Percentiles rank a stretch among this genome's conserved stretches.
These are phyloP conservation scores for Casuarina equisetifolia DNA, from an alignment of 306 rosid genomes.

Conservation along the genomic window DNA sequence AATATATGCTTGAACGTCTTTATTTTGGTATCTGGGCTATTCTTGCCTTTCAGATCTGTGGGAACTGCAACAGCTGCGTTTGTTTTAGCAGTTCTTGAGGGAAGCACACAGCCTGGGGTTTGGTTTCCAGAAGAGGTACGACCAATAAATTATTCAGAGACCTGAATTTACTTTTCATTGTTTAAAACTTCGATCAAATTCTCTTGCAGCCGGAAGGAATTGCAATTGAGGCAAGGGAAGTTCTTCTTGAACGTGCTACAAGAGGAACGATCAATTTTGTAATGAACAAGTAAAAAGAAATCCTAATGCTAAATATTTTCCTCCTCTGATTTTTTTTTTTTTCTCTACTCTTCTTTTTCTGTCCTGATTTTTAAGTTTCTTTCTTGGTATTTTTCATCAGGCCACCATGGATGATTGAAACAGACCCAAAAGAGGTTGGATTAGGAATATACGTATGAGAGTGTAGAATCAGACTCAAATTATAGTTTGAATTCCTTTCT, in stretches of 20 bases:
- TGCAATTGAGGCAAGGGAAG: slow-evolving; percentile 79
- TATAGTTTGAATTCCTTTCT: not conserved
- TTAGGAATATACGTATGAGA: slow-evolving; percentile 76
- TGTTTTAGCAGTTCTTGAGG: slow-evolving; percentile 87
- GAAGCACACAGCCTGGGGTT: slow-evolving; percentile 88
- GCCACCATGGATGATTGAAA: slow-evolving; percentile 92
- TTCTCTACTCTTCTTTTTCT: not conserved
- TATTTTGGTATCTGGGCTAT: slow-evolving; percentile 18
- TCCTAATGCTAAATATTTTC: slow-evolving; percentile 17
- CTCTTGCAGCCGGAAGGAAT: slow-evolving; percentile 71
- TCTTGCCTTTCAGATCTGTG: slow-evolving; percentile 57
- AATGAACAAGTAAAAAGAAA: slow-evolving; percentile 62
- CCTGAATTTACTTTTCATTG: slow-evolving; percentile 12
- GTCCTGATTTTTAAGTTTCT: not conserved
- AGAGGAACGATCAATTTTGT: slow-evolving; percentile 78
- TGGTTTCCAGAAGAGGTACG: slow-evolving; percentile 98
- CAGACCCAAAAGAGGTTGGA: slow-evolving; percentile 82
- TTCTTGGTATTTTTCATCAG: slow-evolving; percentile 36
- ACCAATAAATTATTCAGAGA: not conserved
- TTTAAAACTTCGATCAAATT: slow-evolving; percentile 23
- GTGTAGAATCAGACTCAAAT: not conserved
- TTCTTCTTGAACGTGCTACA: slow-evolving; percentile 84
- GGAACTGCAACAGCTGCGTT: slow-evolving; percentile 81
- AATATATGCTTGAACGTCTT: not conserved
- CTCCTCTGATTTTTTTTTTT: not conserved